These are phyloP conservation scores for Tuber indicum DNA, from an alignment of 495 filamentous ascomycete genomes.

Conservation along the genomic window DNA sequence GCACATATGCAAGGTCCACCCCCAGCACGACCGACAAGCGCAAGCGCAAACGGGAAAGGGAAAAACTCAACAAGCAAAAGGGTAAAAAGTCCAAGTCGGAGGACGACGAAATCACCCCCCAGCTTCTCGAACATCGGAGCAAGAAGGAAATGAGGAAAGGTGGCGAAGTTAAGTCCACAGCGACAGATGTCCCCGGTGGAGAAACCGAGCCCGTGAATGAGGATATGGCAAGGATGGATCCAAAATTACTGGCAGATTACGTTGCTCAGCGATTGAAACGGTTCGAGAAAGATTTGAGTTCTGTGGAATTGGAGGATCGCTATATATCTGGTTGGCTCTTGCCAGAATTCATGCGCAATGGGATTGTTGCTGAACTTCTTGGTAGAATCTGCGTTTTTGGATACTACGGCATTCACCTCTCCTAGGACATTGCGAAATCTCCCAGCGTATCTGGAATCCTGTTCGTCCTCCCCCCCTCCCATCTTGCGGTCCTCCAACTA, in stretches of 20 bases:
- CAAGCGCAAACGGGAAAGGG: conserved; percentile 52
- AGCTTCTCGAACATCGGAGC: conserved; percentile 49
- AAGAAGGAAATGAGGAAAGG: conserved; percentile 48
- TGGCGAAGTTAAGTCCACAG: conserved; percentile 55
- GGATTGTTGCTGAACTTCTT: conserved; percentile 12
- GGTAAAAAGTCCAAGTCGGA: conserved; percentile 39
- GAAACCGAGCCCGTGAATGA: conserved; percentile 53
- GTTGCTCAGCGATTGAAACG: conserved; percentile 67
- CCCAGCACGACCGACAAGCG: conserved; percentile 26
- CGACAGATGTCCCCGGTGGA: conserved; percentile 49
- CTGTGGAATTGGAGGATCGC: conserved; percentile 73
- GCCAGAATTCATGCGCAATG: background rate
- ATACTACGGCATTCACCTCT: conserved; percentile 67
- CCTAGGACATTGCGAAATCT: conserved; percentile 61
- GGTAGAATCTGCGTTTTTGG: conserved; percentile 54
- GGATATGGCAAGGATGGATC: conserved; percentile 75
- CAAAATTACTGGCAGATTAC: conserved; percentile 74
- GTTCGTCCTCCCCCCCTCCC: conserved; percentile 1
- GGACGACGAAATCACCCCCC: conserved; percentile 33
- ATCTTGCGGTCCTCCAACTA: background rate
- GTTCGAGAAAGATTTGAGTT: conserved; percentile 71
- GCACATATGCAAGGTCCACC: background rate
- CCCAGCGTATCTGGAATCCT: conserved; percentile 65
- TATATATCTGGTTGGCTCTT: conserved; percentile 64
- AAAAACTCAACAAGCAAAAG: conserved; percentile 45